These are phyloP conservation scores for Xerocomus amazonicus DNA, from an alignment of 1,284 basidiomycete species.

Conservation along the genomic window DNA sequence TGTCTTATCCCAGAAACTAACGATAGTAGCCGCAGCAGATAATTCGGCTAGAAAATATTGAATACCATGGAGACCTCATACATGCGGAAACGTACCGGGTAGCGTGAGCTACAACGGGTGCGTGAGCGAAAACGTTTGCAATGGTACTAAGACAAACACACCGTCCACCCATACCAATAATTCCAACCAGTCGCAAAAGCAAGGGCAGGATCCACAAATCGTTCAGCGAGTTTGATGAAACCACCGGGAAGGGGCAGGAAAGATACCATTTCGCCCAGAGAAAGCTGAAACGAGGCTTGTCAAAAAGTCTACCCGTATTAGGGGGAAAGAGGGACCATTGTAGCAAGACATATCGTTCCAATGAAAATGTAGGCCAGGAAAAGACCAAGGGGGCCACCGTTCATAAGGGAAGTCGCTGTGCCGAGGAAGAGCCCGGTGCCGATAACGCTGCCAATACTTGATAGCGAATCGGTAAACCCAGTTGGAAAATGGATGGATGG, in stretches of 20 bases:
- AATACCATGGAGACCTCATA: background rate
- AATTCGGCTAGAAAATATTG: slow-evolving; percentile 46
- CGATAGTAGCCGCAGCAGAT: slow-evolving; percentile 59
- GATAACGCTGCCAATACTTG: slow-evolving; percentile 42
- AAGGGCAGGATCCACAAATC: slow-evolving; percentile 67
- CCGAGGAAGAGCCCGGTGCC: slow-evolving; percentile 48
- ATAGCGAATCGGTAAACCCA: background rate
- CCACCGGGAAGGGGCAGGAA: slow-evolving; percentile 50
- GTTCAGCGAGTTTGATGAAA: slow-evolving; percentile 64
- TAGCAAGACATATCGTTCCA: slow-evolving; percentile 32
- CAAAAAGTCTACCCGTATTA: background rate
- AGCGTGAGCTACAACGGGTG: slow-evolving; percentile 20
- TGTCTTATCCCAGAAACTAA: slow-evolving; percentile 55
- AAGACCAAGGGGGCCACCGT: slow-evolving; percentile 33
- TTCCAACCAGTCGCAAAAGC: slow-evolving; percentile 70
- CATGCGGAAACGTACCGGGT: slow-evolving; percentile 27
- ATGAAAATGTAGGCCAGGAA: slow-evolving; percentile 33
- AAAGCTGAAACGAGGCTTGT: slow-evolving; percentile 14
- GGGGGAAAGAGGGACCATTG: slow-evolving; percentile 22
- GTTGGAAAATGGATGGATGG: too few relatives aligned
- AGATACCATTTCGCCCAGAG: slow-evolving; percentile 35
- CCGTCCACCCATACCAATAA: slow-evolving; percentile 60
- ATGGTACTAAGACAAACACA: slow-evolving; percentile 35
- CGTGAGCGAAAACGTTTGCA: slow-evolving; percentile 13
- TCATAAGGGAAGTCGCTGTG: slow-evolving; percentile 28